These are phyloP conservation scores for Debaryomyces robertsiae DNA, from an alignment of 1,139 yeast genomes.

Conservation along the genomic window DNA sequence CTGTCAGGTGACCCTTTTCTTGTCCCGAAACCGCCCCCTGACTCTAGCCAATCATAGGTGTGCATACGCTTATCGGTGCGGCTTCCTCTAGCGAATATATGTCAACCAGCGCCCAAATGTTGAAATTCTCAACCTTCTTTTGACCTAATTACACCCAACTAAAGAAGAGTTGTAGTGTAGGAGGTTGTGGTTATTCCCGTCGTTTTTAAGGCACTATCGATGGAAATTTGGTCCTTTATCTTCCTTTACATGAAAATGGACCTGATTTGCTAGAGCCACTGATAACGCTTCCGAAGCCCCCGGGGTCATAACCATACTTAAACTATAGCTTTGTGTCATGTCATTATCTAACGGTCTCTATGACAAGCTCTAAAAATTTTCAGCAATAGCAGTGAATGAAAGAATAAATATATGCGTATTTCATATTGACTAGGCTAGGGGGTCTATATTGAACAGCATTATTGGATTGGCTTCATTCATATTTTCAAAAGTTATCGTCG, in stretches of 20 bases:
- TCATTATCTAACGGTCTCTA: slow-evolving; percentile 8
- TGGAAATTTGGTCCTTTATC: slow-evolving; percentile 1
- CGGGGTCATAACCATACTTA: slow-evolving; percentile 6
- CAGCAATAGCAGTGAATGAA: slow-evolving; percentile 6
- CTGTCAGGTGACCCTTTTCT: too few species aligned
- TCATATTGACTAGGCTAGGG: background rate
- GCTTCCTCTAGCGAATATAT: slow-evolving; percentile 5
- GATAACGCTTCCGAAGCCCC: slow-evolving; percentile 4
- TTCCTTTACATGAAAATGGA: background rate
- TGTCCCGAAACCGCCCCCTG: background rate
- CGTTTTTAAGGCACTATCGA: too few species aligned
- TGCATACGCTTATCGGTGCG: slow-evolving; percentile 5
- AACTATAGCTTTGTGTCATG: slow-evolving; percentile 7
- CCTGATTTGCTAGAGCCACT: slow-evolving; percentile 8
- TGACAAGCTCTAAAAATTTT: slow-evolving; percentile 4
- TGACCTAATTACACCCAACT: background rate
- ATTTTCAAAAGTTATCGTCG: background rate
- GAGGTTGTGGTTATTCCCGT: too few species aligned
- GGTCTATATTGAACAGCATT: too few species aligned
- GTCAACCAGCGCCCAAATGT: background rate
- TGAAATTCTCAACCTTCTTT: background rate
- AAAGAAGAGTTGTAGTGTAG: too few species aligned
- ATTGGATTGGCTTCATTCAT: background rate
- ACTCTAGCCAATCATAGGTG: slow-evolving; percentile 1
- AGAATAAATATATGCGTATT: slow-evolving; percentile 8